Evolutionary conservation across 768 basidiomycete species (phyloP).

Genomic region (Crucibulum laeve): DNA sequence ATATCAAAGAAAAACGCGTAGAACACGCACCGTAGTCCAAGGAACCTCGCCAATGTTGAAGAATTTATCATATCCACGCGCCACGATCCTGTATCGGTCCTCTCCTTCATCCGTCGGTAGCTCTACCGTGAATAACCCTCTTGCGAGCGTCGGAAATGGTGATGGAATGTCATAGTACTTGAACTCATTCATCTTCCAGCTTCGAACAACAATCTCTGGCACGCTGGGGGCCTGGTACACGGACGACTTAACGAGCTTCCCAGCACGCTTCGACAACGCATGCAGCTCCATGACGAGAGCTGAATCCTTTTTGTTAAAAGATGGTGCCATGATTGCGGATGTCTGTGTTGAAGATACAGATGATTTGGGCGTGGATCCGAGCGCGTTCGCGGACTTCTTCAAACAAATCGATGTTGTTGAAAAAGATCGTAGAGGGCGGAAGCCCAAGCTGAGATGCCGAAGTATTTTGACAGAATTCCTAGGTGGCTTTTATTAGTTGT

Average conservation of each 20-base stretch:
- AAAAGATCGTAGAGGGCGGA: too few relatives aligned
- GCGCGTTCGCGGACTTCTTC: too few relatives aligned
- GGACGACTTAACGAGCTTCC: slow-evolving; percentile 63
- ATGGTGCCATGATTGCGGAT: slow-evolving; percentile 18
- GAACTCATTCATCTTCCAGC: slow-evolving; percentile 99
- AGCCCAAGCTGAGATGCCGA: too few relatives aligned
- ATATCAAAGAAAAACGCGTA: slow-evolving; percentile 3
- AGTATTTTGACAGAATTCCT: too few relatives aligned
- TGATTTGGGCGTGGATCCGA: too few relatives aligned
- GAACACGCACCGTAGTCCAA: slow-evolving; percentile 77
- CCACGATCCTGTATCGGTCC: slow-evolving; percentile 61
- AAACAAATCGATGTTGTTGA: too few relatives aligned
- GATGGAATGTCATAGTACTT: slow-evolving; percentile 88
- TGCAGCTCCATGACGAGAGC: slow-evolving; percentile 55
- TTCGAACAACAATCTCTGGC: slow-evolving; percentile 52
- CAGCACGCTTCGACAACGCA: slow-evolving; percentile 45
- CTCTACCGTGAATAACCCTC: slow-evolving; percentile 81
- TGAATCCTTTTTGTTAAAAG: slow-evolving; percentile 38
- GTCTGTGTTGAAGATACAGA: too few relatives aligned
- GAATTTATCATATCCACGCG: slow-evolving; percentile 96
- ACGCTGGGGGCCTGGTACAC: slow-evolving; percentile 55
- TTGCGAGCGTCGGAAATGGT: slow-evolving; percentile 92
- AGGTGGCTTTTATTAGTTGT: too few relatives aligned
- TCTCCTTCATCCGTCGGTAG: slow-evolving; percentile 11
- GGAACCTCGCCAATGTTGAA: slow-evolving; percentile 97